phyloP scores from a whole-genome alignment of 495 filamentous ascomycete genomes.

The Hypoxylon intermedium region DNA sequence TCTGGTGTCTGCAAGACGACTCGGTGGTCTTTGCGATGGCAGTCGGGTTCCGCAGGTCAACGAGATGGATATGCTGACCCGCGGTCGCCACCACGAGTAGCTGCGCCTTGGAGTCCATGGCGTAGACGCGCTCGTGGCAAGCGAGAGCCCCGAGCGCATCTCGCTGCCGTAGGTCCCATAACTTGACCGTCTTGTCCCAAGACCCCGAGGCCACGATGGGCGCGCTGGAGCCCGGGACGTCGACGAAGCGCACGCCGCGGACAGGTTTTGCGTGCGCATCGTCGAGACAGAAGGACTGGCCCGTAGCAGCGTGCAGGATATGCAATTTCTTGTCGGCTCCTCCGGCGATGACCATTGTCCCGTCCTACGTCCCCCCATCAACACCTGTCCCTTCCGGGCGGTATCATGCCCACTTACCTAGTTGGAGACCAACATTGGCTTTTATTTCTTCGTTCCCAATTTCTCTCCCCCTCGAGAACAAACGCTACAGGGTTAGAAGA shows the following conservation, averaged over 20 bases:
- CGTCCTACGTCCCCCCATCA: constrained; percentile 51
- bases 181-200: constrained; percentile 96
- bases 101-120: constrained; percentile 86
- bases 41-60: constrained; percentile 82
- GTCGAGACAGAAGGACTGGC: constrained; percentile 71
- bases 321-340: constrained; percentile 86
- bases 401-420: constrained; percentile 1
- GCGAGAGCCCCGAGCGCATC: constrained; percentile 65
- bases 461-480: no score
- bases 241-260: constrained; percentile 78
- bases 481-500: constrained; percentile 10
- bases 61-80: constrained; percentile 87
- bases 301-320: constrained; percentile 73
- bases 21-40: constrained; percentile 84
- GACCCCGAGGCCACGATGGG: constrained; percentile 85
- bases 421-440: constrained; percentile 21
- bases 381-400: constrained; percentile 5
- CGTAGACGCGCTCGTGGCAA: constrained; percentile 85
- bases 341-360: constrained; percentile 76
- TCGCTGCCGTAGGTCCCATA: constrained; percentile 84
- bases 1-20: constrained; percentile 93
- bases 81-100: constrained; percentile 90
- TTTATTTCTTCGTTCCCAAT: not conserved
- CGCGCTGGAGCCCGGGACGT: constrained; percentile 55
- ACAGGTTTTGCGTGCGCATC: constrained; percentile 68